Evolutionary conservation across 495 filamentous ascomycete species (phyloP), one percentile per base, ranked within the genome.

Genomic region (Barbatosphaeria neglecta): DNA sequence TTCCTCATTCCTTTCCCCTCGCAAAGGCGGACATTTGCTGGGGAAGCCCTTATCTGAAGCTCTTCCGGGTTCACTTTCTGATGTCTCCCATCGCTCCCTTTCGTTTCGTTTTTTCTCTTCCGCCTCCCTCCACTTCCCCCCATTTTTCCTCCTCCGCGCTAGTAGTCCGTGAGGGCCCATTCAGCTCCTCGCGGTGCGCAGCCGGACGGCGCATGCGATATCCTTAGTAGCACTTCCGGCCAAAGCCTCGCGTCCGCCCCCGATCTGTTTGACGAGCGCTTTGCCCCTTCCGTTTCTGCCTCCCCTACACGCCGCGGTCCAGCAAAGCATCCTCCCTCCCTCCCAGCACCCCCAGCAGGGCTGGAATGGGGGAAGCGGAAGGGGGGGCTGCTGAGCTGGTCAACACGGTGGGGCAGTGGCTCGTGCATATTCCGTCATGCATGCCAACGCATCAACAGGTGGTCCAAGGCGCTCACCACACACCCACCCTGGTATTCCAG

Each of bases 401-500:
- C 57, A 50, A 53, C 59, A 49, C 25, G 67, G 68, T 72, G 68
- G 31, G 68, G 62, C 64, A n/a, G 69, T 65, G 57, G 64, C 61
- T 67, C 62, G 58, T 74, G 69, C 70, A 72, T 72, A 68, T 72
- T 64, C 70, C 68, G 69, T 70, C 68, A 74, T 74, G 70, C 70
- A 74, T 74, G 70, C 70, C 70, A 74, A 65, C 70, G 67, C 70
- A 74, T 74, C 70, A 74, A 68, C 58, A 62, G 60, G 59, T 63
- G 64, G 64, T 53, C 66, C 60, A 65, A 61, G 62, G 67, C 68
- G 62, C 31, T 35, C 31, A 35, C 65, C 61, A 67, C 64, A 64
- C 56, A 48, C 50, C 54, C 50, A 50, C 45, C 58, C 56, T 58
- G 57, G 62, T 62, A 63, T 65, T 58, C 59, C 56, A 50, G 46